Evolutionary conservation across 805 yeast species (phyloP).

Genomic region (Candida sithepensis): DNA sequence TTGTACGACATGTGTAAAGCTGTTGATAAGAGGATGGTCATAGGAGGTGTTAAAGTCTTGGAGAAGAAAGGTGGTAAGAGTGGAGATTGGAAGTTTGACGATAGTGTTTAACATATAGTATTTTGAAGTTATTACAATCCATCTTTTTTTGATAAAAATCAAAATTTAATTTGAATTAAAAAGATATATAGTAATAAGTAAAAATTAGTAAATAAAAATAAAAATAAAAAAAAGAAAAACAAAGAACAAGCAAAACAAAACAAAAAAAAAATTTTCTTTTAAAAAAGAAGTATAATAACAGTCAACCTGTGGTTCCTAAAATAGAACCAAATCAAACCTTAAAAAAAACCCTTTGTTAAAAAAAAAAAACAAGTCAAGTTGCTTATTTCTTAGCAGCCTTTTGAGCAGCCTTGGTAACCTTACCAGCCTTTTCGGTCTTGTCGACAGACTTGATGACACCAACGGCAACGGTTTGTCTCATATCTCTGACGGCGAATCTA

Average conservation of each 20-base stretch:
- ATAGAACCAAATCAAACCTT: neutral
- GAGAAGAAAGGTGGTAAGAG: conserved; percentile 43
- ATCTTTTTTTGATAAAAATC: too few relatives aligned
- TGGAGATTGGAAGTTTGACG: conserved; percentile 17
- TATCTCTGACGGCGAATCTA: conserved; percentile 98
- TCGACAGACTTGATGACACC: conserved; percentile 97
- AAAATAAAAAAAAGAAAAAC: neutral
- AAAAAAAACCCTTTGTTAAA: neutral
- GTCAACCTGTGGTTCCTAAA: too few relatives aligned
- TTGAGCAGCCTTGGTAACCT: conserved; percentile 95
- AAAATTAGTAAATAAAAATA: neutral
- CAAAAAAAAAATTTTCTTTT: neutral
- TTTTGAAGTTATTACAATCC: too few relatives aligned
- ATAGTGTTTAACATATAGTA: neutral
- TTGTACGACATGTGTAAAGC: conserved; percentile 60
- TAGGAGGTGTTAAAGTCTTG: conserved; percentile 35
- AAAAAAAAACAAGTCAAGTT: conserved; percentile 6
- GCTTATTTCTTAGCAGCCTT: conserved; percentile 75
- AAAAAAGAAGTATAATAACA: neutral
- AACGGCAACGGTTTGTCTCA: conserved; percentile 99
- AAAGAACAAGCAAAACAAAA: neutral
- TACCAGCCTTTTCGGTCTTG: conserved; percentile 80
- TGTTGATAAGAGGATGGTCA: conserved; percentile 45
- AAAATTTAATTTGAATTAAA: conserved; percentile 11
- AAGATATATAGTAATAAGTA: conserved; percentile 4